Base-by-base conservation (phyloP, 768 basidiomycete species). In the Lactarius trivialis region DNA sequence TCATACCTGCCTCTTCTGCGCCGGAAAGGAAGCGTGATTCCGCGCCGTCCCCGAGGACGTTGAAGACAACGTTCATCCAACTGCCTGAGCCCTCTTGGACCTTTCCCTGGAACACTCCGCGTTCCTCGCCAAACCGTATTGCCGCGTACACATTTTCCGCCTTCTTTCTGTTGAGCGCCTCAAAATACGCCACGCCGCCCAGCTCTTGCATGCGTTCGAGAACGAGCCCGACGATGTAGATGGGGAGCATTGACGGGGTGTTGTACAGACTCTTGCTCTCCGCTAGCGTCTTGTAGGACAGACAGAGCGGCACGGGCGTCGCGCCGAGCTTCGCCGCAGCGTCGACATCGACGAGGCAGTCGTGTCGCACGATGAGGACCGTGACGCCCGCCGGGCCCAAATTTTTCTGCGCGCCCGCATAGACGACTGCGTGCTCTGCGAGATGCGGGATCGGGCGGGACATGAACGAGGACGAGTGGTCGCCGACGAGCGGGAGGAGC, bases 391-490 rank as follows among this genome's bases (percentile, higher is more conserved):
- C 87, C 2, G 97, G 97, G 8, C 96, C 95, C 55, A 98, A 77
- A 73, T 99, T 99, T 80, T 99, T 99, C 76, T 99, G 97, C 26
- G 90, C 97, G 52, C 97, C 97, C 7, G 95, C 97, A 72, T 88
- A 98, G 69, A 99, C 89, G 70, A 98, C 80, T 4, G 93, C 95
- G 73, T 98, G 94, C 73, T 91, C 90, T 32, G 85, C 86, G 63
- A 98, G 80, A 65, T 82, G 82, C 12, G 89, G 89, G 72, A 99
- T 98, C 48, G 91, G 91, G 24, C 95, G 83, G 56, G 90, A 92
- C 86, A 98, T 90, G 82, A 99, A 98, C 41, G 93, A 94, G 37
- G 92, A 95, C 7, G 93, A 95, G 75, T 97, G 90, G 77, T 99
- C 97, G 28, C 83, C 94, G 8, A 98, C 93, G 66, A 99, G 83